Evolutionary conservation across 176 grass and related monocot genomes (phyloP), one percentile per base, ranked within the genome.

Genomic region (Urochloa ruziziensis): DNA sequence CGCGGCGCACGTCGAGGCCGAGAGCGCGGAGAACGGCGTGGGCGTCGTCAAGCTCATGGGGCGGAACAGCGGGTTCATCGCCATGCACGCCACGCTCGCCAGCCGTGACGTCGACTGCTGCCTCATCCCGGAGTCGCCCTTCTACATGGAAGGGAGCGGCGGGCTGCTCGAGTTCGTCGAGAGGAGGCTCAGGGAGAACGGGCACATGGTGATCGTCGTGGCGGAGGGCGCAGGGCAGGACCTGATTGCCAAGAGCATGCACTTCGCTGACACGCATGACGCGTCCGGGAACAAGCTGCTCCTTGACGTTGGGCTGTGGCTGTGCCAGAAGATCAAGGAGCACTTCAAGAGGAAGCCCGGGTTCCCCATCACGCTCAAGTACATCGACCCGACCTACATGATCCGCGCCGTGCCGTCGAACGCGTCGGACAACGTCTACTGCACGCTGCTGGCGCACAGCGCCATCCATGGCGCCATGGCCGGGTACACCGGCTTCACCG

Each of bases 381-480:
- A 97, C 79, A 94, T 97, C 71, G 94, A 97, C 87, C 94, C 94
- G 66, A 94, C 92, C 4, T 97, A 94, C 87, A 97, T 94, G 94
- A 97, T 97, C 70, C 87, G 91, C 21, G 94, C 94, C 39, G 86
- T 97, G 75, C 94, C 94, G 13, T 80, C 89, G 19, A 97, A 94
- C 56, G 92, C 94, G 29, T 94, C 94, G 7, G 92, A 94, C 81
- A 97, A 94, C 47, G 85, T 97, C 76, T 94, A 94, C 80, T 97
- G 92, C 85, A 89, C 88, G 51, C 83, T 97, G 47, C 86, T 97
- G 56, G 87, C 94, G n/a, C 92, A 97, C 61, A 97, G 94, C 37
- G 94, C 94, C 51, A 54, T 97, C 57, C 94, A 97, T 14, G 94
- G 94, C 32, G 94, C 94, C 53, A 94, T 97, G 94, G 94, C 94